Evolutionary conservation across 129 eudicot species (phyloP).

Genomic region (Logfia minima): DNA sequence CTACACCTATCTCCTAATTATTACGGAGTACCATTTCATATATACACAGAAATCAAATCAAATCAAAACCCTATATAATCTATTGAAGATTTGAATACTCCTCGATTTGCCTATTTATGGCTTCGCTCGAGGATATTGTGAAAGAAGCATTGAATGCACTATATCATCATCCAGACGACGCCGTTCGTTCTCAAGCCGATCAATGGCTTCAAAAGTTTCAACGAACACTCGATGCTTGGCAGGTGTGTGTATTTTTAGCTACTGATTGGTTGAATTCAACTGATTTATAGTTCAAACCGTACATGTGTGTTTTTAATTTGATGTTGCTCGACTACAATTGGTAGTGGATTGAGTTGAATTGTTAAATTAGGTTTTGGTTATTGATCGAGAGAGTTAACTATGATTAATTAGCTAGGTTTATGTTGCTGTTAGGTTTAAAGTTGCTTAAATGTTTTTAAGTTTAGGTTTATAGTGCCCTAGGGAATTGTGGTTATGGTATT

Average conservation of each 20-base stretch:
- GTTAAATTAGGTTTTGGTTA: not conserved
- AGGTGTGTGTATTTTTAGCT: conserved; percentile 40
- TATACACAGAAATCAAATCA: not conserved
- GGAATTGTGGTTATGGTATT: not conserved
- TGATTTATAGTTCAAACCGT: not conserved
- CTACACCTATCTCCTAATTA: conserved; percentile 15
- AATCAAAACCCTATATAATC: conserved; percentile 25
- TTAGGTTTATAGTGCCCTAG: conserved; percentile 24
- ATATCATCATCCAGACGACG: conserved; percentile 93
- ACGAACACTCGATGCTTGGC: conserved; percentile 99
- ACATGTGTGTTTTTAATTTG: not conserved
- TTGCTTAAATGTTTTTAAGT: not conserved
- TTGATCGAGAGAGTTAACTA: not conserved
- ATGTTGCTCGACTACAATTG: not conserved
- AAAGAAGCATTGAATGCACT: conserved; percentile 98
- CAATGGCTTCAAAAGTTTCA: conserved; percentile 98
- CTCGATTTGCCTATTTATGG: conserved; percentile 19
- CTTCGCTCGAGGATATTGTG: conserved; percentile 84
- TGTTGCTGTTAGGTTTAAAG: not conserved
- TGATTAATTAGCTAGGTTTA: not conserved
- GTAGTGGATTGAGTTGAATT: not conserved
- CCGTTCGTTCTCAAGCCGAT: conserved; percentile 96
- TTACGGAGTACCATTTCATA: not conserved
- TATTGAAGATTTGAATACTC: not conserved
- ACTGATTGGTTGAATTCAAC: not conserved